Evolutionary conservation across 2,329 filamentous ascomycete species (phyloP).

Genomic region (Canariomyces notabilis): DNA sequence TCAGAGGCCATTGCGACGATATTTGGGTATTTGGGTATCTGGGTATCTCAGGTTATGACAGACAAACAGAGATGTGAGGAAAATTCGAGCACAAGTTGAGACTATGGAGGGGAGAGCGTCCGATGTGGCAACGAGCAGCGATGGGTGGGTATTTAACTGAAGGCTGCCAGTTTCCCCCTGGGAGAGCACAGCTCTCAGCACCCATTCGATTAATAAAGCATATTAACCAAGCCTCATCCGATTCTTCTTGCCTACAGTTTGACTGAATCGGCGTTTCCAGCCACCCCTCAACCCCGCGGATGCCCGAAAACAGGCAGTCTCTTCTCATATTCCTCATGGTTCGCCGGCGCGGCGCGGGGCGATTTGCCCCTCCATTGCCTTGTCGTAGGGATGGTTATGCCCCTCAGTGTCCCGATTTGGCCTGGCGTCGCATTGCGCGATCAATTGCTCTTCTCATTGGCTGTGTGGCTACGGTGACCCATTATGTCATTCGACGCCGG

Average conservation of each 20-base stretch:
- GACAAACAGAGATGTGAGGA: neutral
- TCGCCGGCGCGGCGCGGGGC: constrained; percentile 17
- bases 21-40: constrained; percentile 11
- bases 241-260: neutral
- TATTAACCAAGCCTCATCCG: constrained; percentile 1
- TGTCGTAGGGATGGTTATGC: constrained; percentile 22
- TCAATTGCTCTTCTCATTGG: constrained; percentile 23
- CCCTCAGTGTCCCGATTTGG: constrained; percentile 24
- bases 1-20: constrained; percentile 31
- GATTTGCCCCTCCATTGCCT: constrained; percentile 25
- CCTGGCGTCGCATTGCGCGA: constrained; percentile 28
- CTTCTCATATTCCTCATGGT: constrained; percentile 2
- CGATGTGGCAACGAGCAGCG: constrained; percentile 16
- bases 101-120: neutral
- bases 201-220: constrained; percentile 15
- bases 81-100: neutral
- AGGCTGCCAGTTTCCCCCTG: neutral
- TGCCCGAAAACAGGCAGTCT: constrained; percentile 11
- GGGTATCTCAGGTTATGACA: constrained; percentile 1
- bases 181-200: neutral
- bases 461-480: constrained; percentile 2
- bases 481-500: constrained; percentile 27
- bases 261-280: neutral
- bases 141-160: constrained; percentile 17
- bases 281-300: neutral